A percentile compares a stretch with the other conserved stretches of the same genome.
Conservation (phyloP, 208 protist species). For the Histomonas meleagridis region DNA sequence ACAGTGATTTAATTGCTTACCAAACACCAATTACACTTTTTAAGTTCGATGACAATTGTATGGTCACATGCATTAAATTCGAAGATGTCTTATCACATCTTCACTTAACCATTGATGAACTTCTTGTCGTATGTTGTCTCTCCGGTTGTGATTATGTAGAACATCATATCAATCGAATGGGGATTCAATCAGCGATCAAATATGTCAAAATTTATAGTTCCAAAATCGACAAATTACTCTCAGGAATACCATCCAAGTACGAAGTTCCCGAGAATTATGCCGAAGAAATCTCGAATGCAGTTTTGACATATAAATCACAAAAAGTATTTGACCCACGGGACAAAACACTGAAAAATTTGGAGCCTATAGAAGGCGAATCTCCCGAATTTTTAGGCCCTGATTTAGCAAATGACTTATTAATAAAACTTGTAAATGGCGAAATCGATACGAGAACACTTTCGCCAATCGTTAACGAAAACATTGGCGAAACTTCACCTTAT, state of each 20-base stretch:
- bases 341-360: background rate
- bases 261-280: background rate
- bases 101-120: background rate
- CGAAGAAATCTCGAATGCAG: background rate
- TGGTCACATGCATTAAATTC: background rate
- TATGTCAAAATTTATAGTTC: background rate
- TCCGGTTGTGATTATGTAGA: background rate
- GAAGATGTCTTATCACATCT: background rate
- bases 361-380: background rate
- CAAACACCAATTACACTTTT: background rate
- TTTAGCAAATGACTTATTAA: background rate
- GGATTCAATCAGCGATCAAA: background rate
- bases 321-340: background rate
- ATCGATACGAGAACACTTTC: background rate
- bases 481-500: too few relatives aligned
- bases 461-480: too few relatives aligned
- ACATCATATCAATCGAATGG: background rate
- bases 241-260: background rate
- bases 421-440: background rate
- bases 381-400: background rate
- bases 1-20: constrained; percentile 24
- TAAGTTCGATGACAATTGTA: background rate
- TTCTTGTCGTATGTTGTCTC: background rate
- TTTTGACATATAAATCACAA: background rate
- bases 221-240: background rate